Conservation (phyloP, 192 early-diverging fungal species). For the Oehlia diaphana region DNA sequence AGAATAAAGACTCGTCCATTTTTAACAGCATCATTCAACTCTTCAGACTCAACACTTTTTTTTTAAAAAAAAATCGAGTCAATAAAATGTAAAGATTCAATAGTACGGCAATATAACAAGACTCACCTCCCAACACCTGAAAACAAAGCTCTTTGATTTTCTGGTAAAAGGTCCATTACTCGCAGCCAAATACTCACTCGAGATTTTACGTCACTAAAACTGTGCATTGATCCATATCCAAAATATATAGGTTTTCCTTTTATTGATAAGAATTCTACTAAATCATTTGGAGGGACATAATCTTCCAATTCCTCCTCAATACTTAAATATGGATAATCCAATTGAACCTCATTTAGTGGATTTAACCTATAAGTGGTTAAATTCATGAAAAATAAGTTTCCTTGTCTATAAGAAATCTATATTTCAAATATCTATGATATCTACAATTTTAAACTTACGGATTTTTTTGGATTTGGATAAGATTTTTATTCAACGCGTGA, state of each 20-base stretch:
- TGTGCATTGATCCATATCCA: constrained; percentile 14
- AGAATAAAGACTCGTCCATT: neutral
- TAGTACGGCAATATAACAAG: neutral
- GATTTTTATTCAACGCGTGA: neutral
- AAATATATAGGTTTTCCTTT: constrained; percentile 13
- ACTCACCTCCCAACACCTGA: neutral
- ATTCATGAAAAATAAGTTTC: neutral
- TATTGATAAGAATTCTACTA: neutral
- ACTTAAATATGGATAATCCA: constrained; percentile 10
- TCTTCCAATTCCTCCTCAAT: neutral
- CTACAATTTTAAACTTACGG: neutral
- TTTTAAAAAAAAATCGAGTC: neutral
- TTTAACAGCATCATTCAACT: neutral
- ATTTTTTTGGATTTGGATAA: neutral
- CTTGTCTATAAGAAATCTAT: too few species aligned
- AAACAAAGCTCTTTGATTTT: constrained; percentile 5
- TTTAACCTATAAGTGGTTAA: neutral
- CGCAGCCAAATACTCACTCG: neutral
- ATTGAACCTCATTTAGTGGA: neutral
- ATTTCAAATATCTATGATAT: neutral
- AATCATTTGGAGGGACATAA: neutral
- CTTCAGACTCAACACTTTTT: neutral
- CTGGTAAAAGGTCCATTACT: neutral
- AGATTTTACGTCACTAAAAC: neutral
- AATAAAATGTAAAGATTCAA: neutral